Evolutionary conservation across 495 filamentous ascomycete genomes (phyloP), one percentile per base, ranked within the genome.

Genomic region (Extremus antarcticus): DNA sequence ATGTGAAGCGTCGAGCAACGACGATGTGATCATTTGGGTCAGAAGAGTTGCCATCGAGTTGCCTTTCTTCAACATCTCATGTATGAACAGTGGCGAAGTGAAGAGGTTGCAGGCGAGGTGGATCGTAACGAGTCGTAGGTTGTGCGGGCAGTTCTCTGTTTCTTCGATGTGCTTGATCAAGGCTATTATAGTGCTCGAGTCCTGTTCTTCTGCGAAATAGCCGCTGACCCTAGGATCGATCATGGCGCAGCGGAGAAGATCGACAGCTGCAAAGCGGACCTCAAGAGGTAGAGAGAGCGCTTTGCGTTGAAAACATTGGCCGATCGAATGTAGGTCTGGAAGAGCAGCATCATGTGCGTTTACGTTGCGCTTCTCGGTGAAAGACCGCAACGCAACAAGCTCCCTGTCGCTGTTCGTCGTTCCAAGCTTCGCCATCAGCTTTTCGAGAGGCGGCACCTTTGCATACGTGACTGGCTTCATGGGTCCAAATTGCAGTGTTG

Each of bases 201-300:
- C 67, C 23, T 69, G 32, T 63, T 95, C 86, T 69, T 91, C 85
- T 15, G 88, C 89, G 57, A 88, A 90, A 69, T 81, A 92, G 54
- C 86, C 83, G 61, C 86, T 86, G n/a, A 95, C 74, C n/a, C 92
- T 80, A 21, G 83, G 74, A 60, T 98, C 91, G 4, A 85, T 74
- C 43, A 94, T 78, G 9, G 85, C 78, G 52, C 85, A 76, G 9
- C 92, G 79, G 51, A 92, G 73, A 19, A 98, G 77, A 62, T 96
- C 92, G 38, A 94, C 76, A 1, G 90, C 70, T 2, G 91, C 80
- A 64, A 96, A 98, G 45, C 85, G 69, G 0, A 69, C 72, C 56
- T 80, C 82, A 43, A 64, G 68, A 1, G 76, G 82, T 51, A 81
- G 74, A 41, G 68, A 74, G 46, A 63, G 58, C 2, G 80, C 65